These are phyloP conservation scores for Apiospora pterosperma DNA, from an alignment of 2,329 filamentous ascomycete genomes.

Conservation along the genomic window DNA sequence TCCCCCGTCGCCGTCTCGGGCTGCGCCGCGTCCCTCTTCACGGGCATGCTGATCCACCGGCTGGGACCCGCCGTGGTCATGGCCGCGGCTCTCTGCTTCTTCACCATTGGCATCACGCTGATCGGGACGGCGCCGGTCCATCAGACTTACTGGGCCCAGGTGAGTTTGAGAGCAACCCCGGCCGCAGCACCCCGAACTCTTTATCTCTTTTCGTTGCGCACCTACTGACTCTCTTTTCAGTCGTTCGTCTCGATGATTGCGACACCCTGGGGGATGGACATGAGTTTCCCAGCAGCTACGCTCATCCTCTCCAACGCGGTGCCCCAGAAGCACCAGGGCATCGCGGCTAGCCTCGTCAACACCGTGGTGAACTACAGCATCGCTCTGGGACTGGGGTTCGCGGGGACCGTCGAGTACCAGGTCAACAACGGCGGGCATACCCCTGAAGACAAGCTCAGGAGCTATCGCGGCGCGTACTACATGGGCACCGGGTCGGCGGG, in stretches of 20 bases:
- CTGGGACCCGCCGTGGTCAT: conserved; percentile 25
- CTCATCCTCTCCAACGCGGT: conserved; percentile 46
- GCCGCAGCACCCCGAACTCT: too few relatives aligned
- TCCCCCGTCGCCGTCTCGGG: conserved; percentile 22
- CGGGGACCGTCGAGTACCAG: conserved; percentile 48
- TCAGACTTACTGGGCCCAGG: conserved; percentile 52
- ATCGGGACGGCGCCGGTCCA: conserved; percentile 34
- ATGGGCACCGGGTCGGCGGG: conserved; percentile 38
- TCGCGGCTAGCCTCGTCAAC: conserved; percentile 43
- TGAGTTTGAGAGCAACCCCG: too few relatives aligned
- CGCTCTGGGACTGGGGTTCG: conserved; percentile 51
- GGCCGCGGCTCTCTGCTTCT: conserved; percentile 19
- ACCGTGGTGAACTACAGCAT: conserved; percentile 58
- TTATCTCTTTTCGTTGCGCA: background rate
- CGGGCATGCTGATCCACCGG: conserved; percentile 28
- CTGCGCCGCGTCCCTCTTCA: conserved; percentile 27
- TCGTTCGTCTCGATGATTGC: conserved; percentile 45
- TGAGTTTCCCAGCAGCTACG: conserved; percentile 51
- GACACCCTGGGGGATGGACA: conserved; percentile 51
- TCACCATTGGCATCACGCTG: conserved; percentile 20
- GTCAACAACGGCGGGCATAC: conserved; percentile 26
- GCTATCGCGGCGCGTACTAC: conserved; percentile 36
- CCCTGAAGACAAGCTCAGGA: conserved; percentile 28
- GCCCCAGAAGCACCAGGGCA: conserved; percentile 24
- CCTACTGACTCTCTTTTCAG: too few relatives aligned